phyloP scores from a whole-genome alignment of 345 rosid genomes.

The Citrus sinensis region DNA sequence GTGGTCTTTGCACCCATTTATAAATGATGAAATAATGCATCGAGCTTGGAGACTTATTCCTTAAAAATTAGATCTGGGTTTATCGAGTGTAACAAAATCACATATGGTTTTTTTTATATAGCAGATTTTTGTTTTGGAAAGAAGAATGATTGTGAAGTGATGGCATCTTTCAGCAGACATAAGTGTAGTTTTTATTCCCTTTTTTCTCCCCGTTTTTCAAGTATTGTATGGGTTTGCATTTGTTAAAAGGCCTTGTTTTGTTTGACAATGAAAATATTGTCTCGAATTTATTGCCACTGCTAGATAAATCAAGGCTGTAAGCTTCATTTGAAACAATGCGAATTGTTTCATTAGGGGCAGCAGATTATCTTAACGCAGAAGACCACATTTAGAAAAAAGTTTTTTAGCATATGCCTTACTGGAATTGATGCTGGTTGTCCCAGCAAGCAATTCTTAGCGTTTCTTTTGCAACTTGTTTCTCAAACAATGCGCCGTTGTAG shows the following conservation, averaged over 20 bases:
- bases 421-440: not conserved
- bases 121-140: not conserved
- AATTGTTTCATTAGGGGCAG: not conserved
- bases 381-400: not conserved
- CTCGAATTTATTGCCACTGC: not conserved
- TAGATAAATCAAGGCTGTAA: not conserved
- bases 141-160: not conserved
- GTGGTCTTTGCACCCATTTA: constrained; percentile 81
- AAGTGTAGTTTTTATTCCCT: not conserved
- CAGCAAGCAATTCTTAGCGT: not conserved
- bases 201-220: not conserved
- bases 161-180: not conserved
- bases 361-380: too few species aligned
- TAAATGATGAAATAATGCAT: constrained; percentile 55
- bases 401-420: not conserved
- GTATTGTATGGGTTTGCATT: not conserved
- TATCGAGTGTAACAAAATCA: not conserved
- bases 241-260: not conserved
- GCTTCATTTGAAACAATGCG: not conserved
- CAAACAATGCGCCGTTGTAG: not conserved
- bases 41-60: constrained; percentile 60
- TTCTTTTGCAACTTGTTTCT: not conserved
- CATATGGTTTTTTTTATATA: not conserved
- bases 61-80: constrained; percentile 10
- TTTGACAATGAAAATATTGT: not conserved